Percentiles rank a stretch among this genome's conserved stretches.
Conservation (phyloP, 441 rosid genomes). For the Populus trichocarpa region DNA sequence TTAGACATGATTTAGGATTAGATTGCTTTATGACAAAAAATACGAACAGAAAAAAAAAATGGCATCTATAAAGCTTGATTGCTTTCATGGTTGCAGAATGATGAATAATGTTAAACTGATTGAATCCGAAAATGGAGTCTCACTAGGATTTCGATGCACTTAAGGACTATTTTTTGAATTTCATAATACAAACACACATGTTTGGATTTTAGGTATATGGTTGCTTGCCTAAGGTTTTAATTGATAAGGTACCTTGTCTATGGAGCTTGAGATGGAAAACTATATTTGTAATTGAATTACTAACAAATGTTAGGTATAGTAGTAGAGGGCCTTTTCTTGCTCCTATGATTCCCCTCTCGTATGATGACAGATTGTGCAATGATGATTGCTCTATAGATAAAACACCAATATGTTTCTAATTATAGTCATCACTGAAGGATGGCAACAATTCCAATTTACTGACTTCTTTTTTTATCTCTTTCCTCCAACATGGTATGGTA, state of each 20-base stretch:
- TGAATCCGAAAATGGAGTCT: not conserved
- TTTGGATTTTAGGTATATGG: not conserved
- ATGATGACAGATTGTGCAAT: not conserved
- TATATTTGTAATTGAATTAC: not conserved
- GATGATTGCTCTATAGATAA: not conserved
- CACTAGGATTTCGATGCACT: not conserved
- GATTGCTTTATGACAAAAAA: not conserved
- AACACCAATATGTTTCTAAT: not conserved
- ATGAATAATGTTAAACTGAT: not conserved
- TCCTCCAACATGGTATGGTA: slow-evolving; percentile 29
- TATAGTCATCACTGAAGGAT: not conserved
- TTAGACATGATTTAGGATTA: not conserved
- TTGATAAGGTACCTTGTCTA: not conserved
- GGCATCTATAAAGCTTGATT: not conserved
- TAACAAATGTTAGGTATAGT: not conserved
- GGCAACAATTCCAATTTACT: not conserved
- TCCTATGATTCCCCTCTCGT: not conserved
- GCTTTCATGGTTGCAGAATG: not conserved
- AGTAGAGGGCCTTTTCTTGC: not conserved
- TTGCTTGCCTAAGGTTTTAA: not conserved
- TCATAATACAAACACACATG: not conserved
- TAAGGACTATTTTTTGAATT: not conserved
- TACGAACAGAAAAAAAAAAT: not conserved
- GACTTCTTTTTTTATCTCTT: not conserved
- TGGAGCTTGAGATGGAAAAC: not conserved